Conservation (phyloP, 106 monocot genomes). For the Xerophyta viscosa region DNA sequence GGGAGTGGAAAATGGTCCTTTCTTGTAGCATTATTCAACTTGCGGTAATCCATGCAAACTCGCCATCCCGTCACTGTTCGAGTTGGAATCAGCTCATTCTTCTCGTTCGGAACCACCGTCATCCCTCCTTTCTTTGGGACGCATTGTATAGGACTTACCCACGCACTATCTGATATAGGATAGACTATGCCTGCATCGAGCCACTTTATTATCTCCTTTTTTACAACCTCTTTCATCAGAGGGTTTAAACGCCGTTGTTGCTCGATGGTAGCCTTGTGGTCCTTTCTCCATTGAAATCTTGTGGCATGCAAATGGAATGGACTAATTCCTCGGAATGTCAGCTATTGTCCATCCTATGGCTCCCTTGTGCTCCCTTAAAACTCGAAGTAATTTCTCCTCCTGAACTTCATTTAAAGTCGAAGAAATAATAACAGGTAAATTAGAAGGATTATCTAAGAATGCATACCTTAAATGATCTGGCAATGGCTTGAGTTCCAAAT, state of each 20-base stretch:
- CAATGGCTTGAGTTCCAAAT: background rate
- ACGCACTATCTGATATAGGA: no score
- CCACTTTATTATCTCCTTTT: no score
- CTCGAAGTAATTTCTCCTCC: background rate
- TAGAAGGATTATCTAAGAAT: background rate
- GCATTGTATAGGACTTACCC: no score
- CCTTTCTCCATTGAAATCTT: background rate
- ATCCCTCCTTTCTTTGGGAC: no score
- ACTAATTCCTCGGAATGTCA: background rate
- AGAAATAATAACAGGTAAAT: slow-evolving; percentile 2
- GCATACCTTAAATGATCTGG: slow-evolving; percentile 1
- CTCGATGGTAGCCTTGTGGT: background rate
- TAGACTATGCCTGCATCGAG: no score
- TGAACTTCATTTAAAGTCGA: background rate
- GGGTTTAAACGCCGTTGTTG: no score
- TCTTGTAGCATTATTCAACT: background rate
- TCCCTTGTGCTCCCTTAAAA: background rate
- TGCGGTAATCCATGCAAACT: no score
- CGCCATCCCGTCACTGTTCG: no score
- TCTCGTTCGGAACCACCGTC: no score
- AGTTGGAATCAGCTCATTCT: no score
- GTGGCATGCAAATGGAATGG: no score
- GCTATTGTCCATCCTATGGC: background rate
- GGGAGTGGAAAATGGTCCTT: slow-evolving; percentile 3
- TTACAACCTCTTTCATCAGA: no score